Evolutionary conservation across 495 filamentous ascomycete genomes (phyloP).

Genomic region (Ramalina intermedia): DNA sequence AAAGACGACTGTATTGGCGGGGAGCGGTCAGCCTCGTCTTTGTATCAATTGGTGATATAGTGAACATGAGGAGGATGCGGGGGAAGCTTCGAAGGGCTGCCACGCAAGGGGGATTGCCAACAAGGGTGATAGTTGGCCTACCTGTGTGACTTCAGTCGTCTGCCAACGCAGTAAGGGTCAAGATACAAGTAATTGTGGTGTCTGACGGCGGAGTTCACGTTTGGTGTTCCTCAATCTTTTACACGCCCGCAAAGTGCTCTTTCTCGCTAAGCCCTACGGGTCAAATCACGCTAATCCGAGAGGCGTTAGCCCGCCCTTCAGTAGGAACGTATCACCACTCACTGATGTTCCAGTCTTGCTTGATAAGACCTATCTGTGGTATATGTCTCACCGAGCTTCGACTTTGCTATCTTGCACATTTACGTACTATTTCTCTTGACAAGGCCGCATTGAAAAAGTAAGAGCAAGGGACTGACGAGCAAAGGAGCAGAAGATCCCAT

Average conservation of each 20-base stretch:
- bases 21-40: constrained; percentile 1
- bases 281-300: not conserved
- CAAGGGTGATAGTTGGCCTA: not conserved
- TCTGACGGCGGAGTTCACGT: not conserved
- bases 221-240: not conserved
- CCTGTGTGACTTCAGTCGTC: constrained; percentile 11
- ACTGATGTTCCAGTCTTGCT: no score
- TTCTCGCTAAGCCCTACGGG: constrained; percentile 6
- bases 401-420: no score
- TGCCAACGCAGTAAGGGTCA: constrained; percentile 7
- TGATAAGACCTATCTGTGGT: no score
- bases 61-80: not conserved
- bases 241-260: not conserved
- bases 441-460: no score
- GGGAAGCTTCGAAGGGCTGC: not conserved
- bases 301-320: not conserved
- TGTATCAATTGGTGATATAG: not conserved
- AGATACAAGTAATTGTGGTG: not conserved
- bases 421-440: no score
- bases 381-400: no score
- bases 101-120: not conserved
- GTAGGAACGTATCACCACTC: no score
- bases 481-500: no score
- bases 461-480: no score
- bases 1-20: constrained; percentile 29